These are phyloP conservation scores for Pluteus cervinus DNA, from an alignment of 768 basidiomycete genomes.

Conservation along the genomic window DNA sequence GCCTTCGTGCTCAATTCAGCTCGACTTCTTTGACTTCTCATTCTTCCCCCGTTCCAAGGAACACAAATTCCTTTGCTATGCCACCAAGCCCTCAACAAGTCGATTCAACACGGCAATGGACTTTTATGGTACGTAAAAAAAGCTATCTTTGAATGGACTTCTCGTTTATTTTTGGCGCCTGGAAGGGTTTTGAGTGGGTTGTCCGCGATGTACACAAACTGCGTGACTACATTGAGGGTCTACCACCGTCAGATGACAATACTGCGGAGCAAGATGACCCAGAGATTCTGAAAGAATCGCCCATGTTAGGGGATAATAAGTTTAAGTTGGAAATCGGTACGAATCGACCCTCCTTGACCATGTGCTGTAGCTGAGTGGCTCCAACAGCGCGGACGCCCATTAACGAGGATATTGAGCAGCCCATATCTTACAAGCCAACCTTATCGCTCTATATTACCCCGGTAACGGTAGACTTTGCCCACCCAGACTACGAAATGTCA, in stretches of 20 bases:
- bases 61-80: no score
- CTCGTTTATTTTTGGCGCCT: slow-evolving; percentile 3
- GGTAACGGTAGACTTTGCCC: slow-evolving; percentile 54
- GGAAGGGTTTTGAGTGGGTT: slow-evolving; percentile 69
- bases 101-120: slow-evolving; percentile 56
- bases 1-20: no score
- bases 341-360: slow-evolving; percentile 9
- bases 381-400: no score
- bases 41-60: no score
- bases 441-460: slow-evolving; percentile 66
- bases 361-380: no score
- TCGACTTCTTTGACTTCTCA: no score
- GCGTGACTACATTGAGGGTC: slow-evolving; percentile 50
- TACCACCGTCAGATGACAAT: slow-evolving; percentile 18
- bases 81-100: no score
- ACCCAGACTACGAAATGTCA: slow-evolving; percentile 51
- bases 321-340: slow-evolving; percentile 67
- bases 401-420: slow-evolving; percentile 14
- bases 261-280: slow-evolving; percentile 38
- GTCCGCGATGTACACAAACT: slow-evolving; percentile 53
- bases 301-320: slow-evolving; percentile 63
- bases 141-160: neutral
- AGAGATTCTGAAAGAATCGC: slow-evolving; percentile 59
- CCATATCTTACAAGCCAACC: slow-evolving; percentile 25
- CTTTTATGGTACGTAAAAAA: slow-evolving; percentile 43